phyloP scores from a whole-genome alignment of 2,329 filamentous ascomycete species.

The Cytospora schulzeri region DNA sequence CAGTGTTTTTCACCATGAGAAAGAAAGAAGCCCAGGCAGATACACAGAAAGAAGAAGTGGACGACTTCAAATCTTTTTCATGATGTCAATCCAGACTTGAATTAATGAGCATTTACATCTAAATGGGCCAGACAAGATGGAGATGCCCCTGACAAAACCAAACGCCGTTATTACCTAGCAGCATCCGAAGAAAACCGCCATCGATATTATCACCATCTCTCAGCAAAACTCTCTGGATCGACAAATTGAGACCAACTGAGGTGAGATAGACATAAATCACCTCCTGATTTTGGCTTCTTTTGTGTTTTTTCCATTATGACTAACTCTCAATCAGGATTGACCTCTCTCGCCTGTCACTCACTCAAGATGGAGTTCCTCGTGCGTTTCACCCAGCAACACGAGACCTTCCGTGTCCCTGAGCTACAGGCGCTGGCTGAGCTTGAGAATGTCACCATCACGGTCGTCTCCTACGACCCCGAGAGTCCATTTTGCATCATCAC shows the following conservation, averaged over 20 bases:
- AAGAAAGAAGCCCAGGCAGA: too few relatives aligned
- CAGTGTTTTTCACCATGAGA: not conserved
- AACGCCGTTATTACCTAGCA: conserved; percentile 6
- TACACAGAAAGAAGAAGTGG: not conserved
- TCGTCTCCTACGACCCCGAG: conserved; percentile 76
- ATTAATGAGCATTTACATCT: not conserved
- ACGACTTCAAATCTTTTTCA: not conserved
- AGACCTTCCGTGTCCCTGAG: conserved; percentile 87
- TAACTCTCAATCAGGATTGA: not conserved
- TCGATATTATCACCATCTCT: not conserved
- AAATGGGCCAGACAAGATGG: conserved; percentile 15
- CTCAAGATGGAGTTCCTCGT: conserved; percentile 65
- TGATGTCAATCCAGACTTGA: not conserved
- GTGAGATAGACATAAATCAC: not conserved
- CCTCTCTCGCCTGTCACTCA: not conserved
- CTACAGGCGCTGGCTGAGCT: conserved; percentile 76
- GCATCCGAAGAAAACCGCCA: not conserved
- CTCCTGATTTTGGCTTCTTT: not conserved
- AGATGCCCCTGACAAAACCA: conserved; percentile 5
- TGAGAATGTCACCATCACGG: conserved; percentile 66
- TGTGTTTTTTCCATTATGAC: not conserved
- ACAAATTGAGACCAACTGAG: not conserved
- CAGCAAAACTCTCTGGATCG: too few relatives aligned
- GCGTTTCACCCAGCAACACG: conserved; percentile 85
- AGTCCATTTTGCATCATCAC: conserved; percentile 83